Conservation (phyloP, 345 rosid species). For the Sisymbrium altissimum region DNA sequence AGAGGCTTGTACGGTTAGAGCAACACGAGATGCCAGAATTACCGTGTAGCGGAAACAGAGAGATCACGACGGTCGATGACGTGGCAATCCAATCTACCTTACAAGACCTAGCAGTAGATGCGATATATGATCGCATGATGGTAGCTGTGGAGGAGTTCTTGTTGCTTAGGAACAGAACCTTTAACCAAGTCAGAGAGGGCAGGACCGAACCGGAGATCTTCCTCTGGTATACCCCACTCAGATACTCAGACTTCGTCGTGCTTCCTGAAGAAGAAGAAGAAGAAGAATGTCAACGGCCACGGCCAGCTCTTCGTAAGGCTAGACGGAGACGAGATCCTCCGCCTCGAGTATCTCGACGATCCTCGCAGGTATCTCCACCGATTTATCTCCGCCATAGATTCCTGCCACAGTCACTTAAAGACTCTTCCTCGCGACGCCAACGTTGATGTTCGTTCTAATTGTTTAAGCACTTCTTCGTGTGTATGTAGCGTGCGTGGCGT, state of each 20-base stretch:
- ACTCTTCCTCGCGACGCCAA: constrained; percentile 9
- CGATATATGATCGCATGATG: neutral
- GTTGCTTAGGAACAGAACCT: neutral
- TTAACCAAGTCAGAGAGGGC: neutral
- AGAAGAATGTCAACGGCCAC: neutral
- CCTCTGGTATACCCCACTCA: neutral
- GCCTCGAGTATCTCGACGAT: constrained; percentile 12
- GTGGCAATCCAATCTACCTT: neutral
- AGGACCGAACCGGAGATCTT: neutral
- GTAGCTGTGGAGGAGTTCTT: neutral
- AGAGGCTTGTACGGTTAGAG: neutral
- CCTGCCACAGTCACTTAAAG: constrained; percentile 15
- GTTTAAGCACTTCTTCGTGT: neutral
- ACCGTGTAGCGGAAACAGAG: neutral
- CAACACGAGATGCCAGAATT: neutral
- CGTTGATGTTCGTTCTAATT: neutral
- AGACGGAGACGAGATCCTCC: constrained; percentile 1
- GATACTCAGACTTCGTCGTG: neutral
- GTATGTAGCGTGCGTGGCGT: neutral
- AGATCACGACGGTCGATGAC: neutral
- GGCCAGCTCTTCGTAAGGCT: neutral
- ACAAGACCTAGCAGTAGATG: neutral
- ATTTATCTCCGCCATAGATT: constrained; percentile 28
- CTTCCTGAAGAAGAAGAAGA: neutral
- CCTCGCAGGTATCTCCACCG: constrained; percentile 9